Conservation (phyloP, 176 grass and related monocot species). For the Triticum monococcum region DNA sequence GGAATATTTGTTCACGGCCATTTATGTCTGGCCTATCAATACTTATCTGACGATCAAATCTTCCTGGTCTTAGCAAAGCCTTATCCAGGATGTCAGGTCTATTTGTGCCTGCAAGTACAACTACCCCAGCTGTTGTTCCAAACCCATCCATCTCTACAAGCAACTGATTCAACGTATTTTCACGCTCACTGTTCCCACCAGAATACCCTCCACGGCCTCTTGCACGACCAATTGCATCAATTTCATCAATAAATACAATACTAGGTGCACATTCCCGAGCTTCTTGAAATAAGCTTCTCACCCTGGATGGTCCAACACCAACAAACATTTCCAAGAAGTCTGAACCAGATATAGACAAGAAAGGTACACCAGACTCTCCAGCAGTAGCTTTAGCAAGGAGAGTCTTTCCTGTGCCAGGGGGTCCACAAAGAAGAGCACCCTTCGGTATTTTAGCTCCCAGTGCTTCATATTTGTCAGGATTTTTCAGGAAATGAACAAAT, state of each 20-base stretch:
- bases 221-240: slow-evolving; percentile 90
- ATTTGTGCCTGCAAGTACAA: slow-evolving; percentile 93
- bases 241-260: slow-evolving; percentile 96
- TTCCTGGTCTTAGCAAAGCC: slow-evolving; percentile 86
- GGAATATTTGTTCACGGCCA: slow-evolving; percentile 88
- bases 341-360: slow-evolving; percentile 86
- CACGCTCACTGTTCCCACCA: slow-evolving; percentile 64
- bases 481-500: slow-evolving; percentile 97
- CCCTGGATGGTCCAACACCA: slow-evolving; percentile 91
- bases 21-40: slow-evolving; percentile 96
- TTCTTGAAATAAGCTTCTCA: slow-evolving; percentile 89
- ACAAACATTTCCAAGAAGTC: slow-evolving; percentile 99
- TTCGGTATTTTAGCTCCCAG: slow-evolving; percentile 96
- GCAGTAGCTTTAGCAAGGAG: slow-evolving; percentile 97
- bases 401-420: slow-evolving; percentile 87
- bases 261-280: slow-evolving; percentile 75
- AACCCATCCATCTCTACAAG: slow-evolving; percentile 99
- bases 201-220: slow-evolving; percentile 72
- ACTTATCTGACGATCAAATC: slow-evolving; percentile 92
- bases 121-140: slow-evolving; percentile 80
- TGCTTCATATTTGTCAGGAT: slow-evolving; percentile 94
- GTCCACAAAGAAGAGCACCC: slow-evolving; percentile 89
- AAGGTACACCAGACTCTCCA: slow-evolving; percentile 86
- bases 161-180: slow-evolving; percentile 91
- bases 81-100: slow-evolving; percentile 93